phyloP scores from a whole-genome alignment of 192 early-diverging fungal species.

The Physocladia obscura region DNA sequence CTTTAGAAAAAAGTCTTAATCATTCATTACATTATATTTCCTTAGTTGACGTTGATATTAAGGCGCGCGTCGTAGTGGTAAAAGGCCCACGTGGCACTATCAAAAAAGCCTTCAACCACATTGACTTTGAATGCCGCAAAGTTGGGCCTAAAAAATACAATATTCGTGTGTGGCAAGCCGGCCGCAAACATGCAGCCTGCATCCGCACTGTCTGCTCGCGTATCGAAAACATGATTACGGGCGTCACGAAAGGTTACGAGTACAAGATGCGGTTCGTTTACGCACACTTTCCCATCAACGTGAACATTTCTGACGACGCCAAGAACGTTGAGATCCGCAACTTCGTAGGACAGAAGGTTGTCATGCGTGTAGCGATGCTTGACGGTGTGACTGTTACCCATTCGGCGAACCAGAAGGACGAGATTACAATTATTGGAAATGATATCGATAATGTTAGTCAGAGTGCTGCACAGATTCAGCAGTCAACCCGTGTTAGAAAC shows the following conservation, averaged over 20 bases:
- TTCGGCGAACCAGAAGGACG: slow-evolving; percentile 87
- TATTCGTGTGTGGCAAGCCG: slow-evolving; percentile 91
- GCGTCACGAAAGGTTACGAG: slow-evolving; percentile 97
- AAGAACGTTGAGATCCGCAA: slow-evolving; percentile 92
- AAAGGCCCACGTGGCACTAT: slow-evolving; percentile 89
- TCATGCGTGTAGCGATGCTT: slow-evolving; percentile 81
- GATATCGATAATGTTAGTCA: slow-evolving; percentile 92
- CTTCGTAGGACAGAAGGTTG: slow-evolving; percentile 95
- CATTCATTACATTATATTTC: not conserved
- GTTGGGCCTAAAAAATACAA: slow-evolving; percentile 68
- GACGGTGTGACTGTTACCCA: slow-evolving; percentile 77
- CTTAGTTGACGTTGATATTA: slow-evolving; percentile 74
- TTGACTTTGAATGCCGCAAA: slow-evolving; percentile 86
- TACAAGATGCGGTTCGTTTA: slow-evolving; percentile 99
- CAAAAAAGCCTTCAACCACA: slow-evolving; percentile 87
- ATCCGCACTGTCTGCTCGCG: slow-evolving; percentile 95
- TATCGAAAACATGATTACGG: slow-evolving; percentile 96
- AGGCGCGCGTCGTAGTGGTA: slow-evolving; percentile 85
- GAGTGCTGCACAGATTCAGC: slow-evolving; percentile 94
- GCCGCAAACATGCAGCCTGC: slow-evolving; percentile 96
- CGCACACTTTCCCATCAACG: slow-evolving; percentile 99
- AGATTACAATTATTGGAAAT: slow-evolving; percentile 90
- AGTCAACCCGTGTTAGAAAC: slow-evolving; percentile 88
- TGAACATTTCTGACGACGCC: slow-evolving; percentile 74
- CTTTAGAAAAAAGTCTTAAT: too few relatives aligned